phyloP scores from a whole-genome alignment of 306 rosid species.

The Cucurbita ficifolia region DNA sequence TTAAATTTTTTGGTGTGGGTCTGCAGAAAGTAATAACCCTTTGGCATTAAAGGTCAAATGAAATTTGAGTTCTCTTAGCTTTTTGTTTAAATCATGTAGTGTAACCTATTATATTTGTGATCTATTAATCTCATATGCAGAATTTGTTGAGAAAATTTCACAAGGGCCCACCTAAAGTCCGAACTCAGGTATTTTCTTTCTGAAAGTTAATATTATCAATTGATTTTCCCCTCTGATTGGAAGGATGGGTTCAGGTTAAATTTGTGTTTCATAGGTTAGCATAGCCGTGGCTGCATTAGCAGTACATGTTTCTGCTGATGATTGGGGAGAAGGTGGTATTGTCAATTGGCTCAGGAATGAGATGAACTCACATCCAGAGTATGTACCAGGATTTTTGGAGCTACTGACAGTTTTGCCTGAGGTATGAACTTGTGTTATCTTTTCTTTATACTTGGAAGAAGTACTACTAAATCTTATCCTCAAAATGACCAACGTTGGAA shows the following conservation, averaged over 20 bases:
- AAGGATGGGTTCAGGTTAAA: conserved; percentile 3
- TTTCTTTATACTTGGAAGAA: neutral
- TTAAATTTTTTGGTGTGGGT: neutral
- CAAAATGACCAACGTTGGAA: neutral
- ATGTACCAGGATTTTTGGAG: conserved; percentile 95
- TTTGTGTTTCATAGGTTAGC: conserved; percentile 60
- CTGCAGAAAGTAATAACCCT: neutral
- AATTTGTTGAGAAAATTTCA: conserved; percentile 77
- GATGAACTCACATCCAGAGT: conserved; percentile 94
- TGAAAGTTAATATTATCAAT: neutral
- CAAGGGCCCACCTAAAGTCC: conserved; percentile 91
- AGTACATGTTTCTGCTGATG: conserved; percentile 90
- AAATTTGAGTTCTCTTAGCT: neutral
- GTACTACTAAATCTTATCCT: neutral
- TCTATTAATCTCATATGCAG: conserved; percentile 40
- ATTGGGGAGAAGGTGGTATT: conserved; percentile 99
- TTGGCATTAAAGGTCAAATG: neutral
- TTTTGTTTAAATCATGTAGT: neutral
- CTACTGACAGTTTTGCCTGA: conserved; percentile 93
- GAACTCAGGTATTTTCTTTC: conserved; percentile 67
- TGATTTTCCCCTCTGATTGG: neutral
- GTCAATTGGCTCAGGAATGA: conserved; percentile 93
- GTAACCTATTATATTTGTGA: neutral
- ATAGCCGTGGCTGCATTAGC: conserved; percentile 99
- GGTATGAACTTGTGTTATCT: conserved; percentile 27